These are phyloP conservation scores for Corylus heterophylla DNA, from an alignment of 306 rosid genomes.

Conservation along the genomic window DNA sequence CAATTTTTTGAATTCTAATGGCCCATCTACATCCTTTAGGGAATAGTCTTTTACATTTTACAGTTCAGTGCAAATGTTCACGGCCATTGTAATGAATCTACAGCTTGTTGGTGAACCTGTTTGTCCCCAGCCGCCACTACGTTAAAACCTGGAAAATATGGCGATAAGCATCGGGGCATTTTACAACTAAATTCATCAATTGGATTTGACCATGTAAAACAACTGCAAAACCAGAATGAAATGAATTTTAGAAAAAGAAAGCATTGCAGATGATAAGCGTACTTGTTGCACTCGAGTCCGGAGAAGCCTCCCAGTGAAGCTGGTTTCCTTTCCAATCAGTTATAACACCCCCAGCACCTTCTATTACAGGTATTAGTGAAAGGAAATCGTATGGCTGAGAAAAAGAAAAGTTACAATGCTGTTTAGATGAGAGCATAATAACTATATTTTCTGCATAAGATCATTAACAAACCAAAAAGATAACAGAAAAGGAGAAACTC, in stretches of 20 bases:
- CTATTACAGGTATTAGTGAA: constrained; percentile 81
- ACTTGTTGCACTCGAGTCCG: constrained; percentile 64
- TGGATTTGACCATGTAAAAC: constrained; percentile 12
- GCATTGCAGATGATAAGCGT: constrained; percentile 12
- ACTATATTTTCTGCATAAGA: too few species aligned
- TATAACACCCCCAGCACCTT: constrained; percentile 92
- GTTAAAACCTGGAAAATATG: constrained; percentile 60
- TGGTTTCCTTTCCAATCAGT: constrained; percentile 93
- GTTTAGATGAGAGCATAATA: not conserved
- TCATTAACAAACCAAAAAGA: not conserved
- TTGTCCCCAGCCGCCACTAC: constrained; percentile 90
- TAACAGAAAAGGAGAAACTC: not conserved
- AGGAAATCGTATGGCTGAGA: constrained; percentile 93
- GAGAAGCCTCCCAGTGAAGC: constrained; percentile 85
- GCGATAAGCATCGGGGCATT: not conserved
- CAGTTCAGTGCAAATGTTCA: constrained; percentile 23
- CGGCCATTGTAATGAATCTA: constrained; percentile 67
- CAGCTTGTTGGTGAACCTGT: constrained; percentile 68
- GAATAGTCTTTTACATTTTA: not conserved
- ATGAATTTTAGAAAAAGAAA: constrained; percentile 7
- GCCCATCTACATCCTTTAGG: not conserved
- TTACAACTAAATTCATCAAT: constrained; percentile 1
- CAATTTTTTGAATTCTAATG: not conserved
- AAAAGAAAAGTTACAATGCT: constrained; percentile 3
- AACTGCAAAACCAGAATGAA: constrained; percentile 1